Percentiles rank a stretch among this genome's conserved stretches.
These are phyloP conservation scores for Blumeria hordei DNA, from an alignment of 2,329 filamentous ascomycete species.

Conservation along the genomic window DNA sequence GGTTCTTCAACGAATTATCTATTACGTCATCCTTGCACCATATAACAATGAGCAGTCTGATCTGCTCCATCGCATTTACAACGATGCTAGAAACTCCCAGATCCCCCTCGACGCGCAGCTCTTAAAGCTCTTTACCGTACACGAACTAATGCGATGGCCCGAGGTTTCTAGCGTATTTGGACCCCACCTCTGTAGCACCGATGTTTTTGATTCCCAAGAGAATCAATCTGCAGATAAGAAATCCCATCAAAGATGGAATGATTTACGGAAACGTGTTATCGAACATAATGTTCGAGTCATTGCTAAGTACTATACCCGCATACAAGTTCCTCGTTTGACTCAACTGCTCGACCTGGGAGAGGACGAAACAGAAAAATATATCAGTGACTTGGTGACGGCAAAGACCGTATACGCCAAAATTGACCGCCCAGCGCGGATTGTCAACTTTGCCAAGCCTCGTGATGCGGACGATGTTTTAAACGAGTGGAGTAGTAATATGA, in stretches of 20 bases:
- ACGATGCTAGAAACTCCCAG: slow-evolving; percentile 57
- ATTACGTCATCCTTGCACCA: slow-evolving; percentile 87
- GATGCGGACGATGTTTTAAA: slow-evolving; percentile 93
- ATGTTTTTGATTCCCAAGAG: slow-evolving; percentile 56
- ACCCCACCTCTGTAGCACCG: slow-evolving; percentile 63
- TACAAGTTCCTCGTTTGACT: slow-evolving; percentile 75
- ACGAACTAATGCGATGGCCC: slow-evolving; percentile 96
- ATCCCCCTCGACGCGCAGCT: slow-evolving; percentile 64
- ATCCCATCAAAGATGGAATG: slow-evolving; percentile 69
- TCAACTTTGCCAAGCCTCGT: slow-evolving; percentile 83
- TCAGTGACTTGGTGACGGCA: slow-evolving; percentile 83
- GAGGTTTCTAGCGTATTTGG: slow-evolving; percentile 76
- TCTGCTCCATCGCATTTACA: slow-evolving; percentile 75
- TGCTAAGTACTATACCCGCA: slow-evolving; percentile 96
- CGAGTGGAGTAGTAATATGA: slow-evolving; percentile 98
- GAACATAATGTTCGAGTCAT: slow-evolving; percentile 97
- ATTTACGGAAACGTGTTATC: slow-evolving; percentile 91
- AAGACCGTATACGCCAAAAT: slow-evolving; percentile 98
- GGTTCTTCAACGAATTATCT: slow-evolving; percentile 86
- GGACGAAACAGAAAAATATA: slow-evolving; percentile 97
- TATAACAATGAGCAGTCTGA: slow-evolving; percentile 98
- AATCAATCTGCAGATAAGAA: slow-evolving; percentile 51
- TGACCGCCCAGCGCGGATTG: slow-evolving; percentile 72
- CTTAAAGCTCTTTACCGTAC: slow-evolving; percentile 81
- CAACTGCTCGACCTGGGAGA: slow-evolving; percentile 77